A percentile compares a stretch with the other conserved stretches of the same genome.
Evolutionary conservation across 495 filamentous ascomycete genomes (phyloP).

Genomic region (Pseudomonodictys pantanalensis): DNA sequence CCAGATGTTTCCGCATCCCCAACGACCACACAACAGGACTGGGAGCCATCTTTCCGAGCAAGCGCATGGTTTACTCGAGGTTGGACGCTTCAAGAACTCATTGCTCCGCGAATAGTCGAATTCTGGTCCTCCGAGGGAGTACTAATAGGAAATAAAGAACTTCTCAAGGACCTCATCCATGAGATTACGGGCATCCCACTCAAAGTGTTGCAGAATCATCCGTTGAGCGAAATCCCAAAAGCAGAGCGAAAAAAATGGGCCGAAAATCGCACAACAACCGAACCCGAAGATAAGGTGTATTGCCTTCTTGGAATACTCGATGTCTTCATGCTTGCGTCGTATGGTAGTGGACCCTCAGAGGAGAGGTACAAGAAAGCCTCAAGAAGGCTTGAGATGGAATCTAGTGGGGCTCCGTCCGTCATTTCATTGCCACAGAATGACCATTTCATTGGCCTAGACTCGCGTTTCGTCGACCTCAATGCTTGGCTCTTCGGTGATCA

Average conservation of each 20-base stretch:
- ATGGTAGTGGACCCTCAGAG: constrained; percentile 4
- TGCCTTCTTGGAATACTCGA: constrained; percentile 12
- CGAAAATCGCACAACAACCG: constrained; percentile 6
- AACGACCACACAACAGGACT: background rate
- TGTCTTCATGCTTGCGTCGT: constrained; percentile 4
- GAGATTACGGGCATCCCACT: constrained; percentile 14
- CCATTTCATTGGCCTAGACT: constrained; percentile 5
- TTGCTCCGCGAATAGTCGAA: background rate
- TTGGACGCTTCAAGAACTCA: constrained; percentile 16
- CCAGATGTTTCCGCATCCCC: constrained; percentile 8
- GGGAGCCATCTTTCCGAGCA: background rate
- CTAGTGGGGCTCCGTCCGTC: constrained; percentile 1
- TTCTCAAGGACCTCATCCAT: constrained; percentile 8
- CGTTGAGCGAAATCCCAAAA: constrained; percentile 4
- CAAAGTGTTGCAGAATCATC: background rate
- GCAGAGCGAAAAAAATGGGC: constrained; percentile 6
- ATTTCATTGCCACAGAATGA: constrained; percentile 6
- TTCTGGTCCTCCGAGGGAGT: constrained; percentile 12
- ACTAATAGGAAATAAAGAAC: constrained; percentile 10
- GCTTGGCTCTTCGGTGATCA: background rate
- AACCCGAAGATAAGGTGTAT: constrained; percentile 11
- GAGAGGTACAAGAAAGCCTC: background rate
- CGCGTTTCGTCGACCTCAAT: background rate
- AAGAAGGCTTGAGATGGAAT: constrained; percentile 4
- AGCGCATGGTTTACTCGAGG: constrained; percentile 26